Conservation (phyloP, 176 grass and related monocot genomes). For the Oryza glumipatula region DNA sequence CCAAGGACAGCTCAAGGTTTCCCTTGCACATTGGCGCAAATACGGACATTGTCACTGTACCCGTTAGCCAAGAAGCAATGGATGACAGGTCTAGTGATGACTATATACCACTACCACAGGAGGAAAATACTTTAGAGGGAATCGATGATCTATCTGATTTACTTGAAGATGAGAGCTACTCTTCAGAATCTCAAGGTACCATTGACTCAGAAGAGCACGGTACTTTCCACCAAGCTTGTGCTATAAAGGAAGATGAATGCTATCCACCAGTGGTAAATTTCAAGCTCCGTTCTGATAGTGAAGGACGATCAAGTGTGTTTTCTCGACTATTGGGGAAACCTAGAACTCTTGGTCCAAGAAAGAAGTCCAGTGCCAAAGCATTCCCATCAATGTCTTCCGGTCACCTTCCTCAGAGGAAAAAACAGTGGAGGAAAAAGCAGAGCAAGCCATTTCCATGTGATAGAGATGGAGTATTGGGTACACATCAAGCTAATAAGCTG, state of each 20-base stretch:
- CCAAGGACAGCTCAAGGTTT: constrained; percentile 28
- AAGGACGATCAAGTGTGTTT: constrained; percentile 57
- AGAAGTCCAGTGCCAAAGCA: constrained; percentile 38
- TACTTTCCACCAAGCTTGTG: constrained; percentile 10
- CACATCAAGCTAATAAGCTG: constrained; percentile 16
- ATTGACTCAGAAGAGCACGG: constrained; percentile 46
- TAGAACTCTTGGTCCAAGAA: constrained; percentile 22
- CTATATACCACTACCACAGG: constrained; percentile 48
- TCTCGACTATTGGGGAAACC: constrained; percentile 38
- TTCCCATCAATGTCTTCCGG: constrained; percentile 37
- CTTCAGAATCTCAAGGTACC: constrained; percentile 43
- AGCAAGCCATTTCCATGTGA: constrained; percentile 30
- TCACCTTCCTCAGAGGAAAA: constrained; percentile 29
- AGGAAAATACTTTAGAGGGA: constrained; percentile 37
- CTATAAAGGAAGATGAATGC: constrained; percentile 40
- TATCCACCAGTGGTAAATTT: constrained; percentile 35
- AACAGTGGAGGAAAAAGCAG: constrained; percentile 19
- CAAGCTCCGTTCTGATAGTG: constrained; percentile 49
- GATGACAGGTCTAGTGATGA: constrained; percentile 50
- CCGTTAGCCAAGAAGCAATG: constrained; percentile 37
- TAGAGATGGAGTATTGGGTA: constrained; percentile 10
- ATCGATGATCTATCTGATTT: constrained; percentile 49
- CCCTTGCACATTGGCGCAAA: constrained; percentile 40
- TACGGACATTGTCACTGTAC: background rate
- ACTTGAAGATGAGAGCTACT: constrained; percentile 38